Percentiles rank a stretch among this genome's conserved stretches.
Conservation (phyloP, 2,329 filamentous ascomycete species). For the Colletotrichum costaricense region DNA sequence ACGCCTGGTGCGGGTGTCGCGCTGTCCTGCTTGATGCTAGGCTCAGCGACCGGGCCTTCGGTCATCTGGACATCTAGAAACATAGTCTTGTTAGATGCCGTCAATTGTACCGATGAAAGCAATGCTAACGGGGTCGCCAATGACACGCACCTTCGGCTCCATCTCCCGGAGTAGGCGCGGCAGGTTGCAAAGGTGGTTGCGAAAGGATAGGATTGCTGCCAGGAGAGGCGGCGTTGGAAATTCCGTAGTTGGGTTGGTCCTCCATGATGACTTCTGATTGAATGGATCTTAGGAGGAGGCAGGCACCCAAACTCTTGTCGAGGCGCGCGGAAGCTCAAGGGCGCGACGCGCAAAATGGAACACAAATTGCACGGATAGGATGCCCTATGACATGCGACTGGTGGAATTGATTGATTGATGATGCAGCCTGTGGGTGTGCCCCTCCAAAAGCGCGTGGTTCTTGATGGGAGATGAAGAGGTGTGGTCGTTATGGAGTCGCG, state of each 20-base stretch:
- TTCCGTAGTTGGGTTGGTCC: conserved; percentile 67
- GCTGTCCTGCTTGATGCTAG: conserved; percentile 70
- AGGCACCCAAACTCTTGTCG: conserved; percentile 17
- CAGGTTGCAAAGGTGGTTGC: conserved; percentile 61
- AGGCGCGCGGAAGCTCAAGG: conserved; percentile 10
- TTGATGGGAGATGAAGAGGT: conserved; percentile 22
- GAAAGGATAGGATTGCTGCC: conserved; percentile 66
- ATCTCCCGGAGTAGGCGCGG: conserved; percentile 7
- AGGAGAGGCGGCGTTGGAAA: conserved; percentile 68
- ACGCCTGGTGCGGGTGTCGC: conserved; percentile 67
- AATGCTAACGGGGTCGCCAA: conserved; percentile 36
- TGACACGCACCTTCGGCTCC: conserved; percentile 25
- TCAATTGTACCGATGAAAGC: background rate
- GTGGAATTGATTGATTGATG: conserved; percentile 18
- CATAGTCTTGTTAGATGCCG: conserved; percentile 4
- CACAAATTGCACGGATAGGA: conserved; percentile 13
- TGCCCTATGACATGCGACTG: conserved; percentile 14
- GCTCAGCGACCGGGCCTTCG: conserved; percentile 59
- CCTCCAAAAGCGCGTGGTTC: conserved; percentile 29
- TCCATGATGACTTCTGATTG: conserved; percentile 61
- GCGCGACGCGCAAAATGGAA: conserved; percentile 27
- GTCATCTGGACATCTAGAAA: conserved; percentile 72
- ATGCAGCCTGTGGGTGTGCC: conserved; percentile 21
- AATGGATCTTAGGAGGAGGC: conserved; percentile 33
- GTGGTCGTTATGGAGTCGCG: conserved; percentile 38